Evolutionary conservation across 345 rosid genomes (phyloP).

Genomic region (Boechera stricta): DNA sequence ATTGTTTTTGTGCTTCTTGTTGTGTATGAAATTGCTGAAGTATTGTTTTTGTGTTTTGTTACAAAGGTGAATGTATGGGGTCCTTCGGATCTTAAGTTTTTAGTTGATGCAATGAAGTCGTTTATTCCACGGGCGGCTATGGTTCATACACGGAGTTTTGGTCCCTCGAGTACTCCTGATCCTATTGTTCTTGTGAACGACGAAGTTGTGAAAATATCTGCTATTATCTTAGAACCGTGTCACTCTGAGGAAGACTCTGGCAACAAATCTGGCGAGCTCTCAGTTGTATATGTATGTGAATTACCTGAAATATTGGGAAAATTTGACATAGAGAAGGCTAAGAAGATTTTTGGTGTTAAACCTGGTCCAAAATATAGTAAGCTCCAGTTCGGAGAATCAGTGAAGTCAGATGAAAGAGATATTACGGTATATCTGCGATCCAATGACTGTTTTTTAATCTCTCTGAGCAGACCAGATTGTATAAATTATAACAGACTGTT

Average conservation of each 20-base stretch:
- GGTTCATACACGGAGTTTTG: conserved; percentile 91
- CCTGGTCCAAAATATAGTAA: conserved; percentile 83
- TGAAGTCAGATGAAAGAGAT: conserved; percentile 70
- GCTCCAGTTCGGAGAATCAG: conserved; percentile 84
- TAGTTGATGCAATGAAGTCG: conserved; percentile 92
- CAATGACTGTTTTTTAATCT: not conserved
- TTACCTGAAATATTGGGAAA: conserved; percentile 84
- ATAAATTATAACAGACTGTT: not conserved
- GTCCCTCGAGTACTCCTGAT: conserved; percentile 54
- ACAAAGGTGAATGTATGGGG: conserved; percentile 94
- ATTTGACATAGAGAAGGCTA: conserved; percentile 82
- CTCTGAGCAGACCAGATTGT: not conserved
- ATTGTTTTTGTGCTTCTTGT: conserved; percentile 5
- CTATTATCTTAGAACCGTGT: conserved; percentile 60
- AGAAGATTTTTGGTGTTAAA: conserved; percentile 67
- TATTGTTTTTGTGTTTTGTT: conserved; percentile 14
- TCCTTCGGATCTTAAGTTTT: conserved; percentile 87
- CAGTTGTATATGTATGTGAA: conserved; percentile 88
- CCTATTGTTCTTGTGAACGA: conserved; percentile 71
- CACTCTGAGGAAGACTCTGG: conserved; percentile 46
- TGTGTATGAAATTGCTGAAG: conserved; percentile 19
- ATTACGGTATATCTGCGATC: conserved; percentile 57
- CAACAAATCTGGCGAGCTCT: conserved; percentile 71
- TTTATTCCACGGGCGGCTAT: conserved; percentile 96
- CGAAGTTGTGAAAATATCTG: conserved; percentile 88